Conservation (phyloP, 148 eudicot genomes). For the Polygonum maritimum region DNA sequence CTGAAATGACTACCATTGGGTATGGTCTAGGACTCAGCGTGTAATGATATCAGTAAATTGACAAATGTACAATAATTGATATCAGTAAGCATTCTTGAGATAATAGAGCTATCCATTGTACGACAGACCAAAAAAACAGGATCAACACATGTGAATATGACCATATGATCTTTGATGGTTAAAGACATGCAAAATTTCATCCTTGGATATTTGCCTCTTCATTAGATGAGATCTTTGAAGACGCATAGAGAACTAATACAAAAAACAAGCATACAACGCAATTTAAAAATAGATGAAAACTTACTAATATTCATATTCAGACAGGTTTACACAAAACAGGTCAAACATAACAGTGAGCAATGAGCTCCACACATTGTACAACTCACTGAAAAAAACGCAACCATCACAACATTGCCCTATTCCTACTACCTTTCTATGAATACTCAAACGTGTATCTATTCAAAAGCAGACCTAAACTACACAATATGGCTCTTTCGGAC, state of each 20-base stretch:
- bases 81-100: neutral
- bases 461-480: neutral
- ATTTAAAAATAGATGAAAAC: neutral
- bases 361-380: neutral
- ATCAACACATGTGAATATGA: slow-evolving; percentile 1
- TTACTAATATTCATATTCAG: neutral
- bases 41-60: neutral
- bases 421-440: too few relatives aligned
- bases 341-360: neutral
- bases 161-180: neutral
- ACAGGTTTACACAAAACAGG: neutral
- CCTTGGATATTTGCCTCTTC: neutral
- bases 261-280: neutral
- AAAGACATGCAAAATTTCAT: neutral
- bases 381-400: too few relatives aligned
- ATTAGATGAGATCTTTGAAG: neutral
- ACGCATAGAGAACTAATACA: neutral
- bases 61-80: neutral
- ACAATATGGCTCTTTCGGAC: neutral
- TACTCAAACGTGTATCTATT: too few relatives aligned
- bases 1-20: neutral
- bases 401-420: too few relatives aligned
- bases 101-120: neutral
- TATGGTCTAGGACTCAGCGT: neutral
- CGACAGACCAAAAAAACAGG: neutral